Evolutionary conservation across 805 yeast species (phyloP).

Genomic region (Wickerhamiella allomyrinae): DNA sequence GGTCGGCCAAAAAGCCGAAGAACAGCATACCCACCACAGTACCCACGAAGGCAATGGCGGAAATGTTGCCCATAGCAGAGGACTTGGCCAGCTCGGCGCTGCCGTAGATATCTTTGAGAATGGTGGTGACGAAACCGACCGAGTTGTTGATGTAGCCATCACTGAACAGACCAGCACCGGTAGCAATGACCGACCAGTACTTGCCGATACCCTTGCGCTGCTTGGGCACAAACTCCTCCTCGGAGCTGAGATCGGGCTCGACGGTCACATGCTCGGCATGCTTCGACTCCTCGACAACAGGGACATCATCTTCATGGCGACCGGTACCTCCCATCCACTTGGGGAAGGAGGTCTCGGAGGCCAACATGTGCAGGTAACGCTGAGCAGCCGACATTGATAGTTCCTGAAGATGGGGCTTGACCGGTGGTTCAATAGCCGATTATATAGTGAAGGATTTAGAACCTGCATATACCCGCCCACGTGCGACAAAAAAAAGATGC

Average conservation of each 20-base stretch:
- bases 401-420: background rate
- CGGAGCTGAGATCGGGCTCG: background rate
- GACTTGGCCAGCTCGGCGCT: slow-evolving; percentile 40
- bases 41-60: slow-evolving; percentile 85
- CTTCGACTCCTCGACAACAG: background rate
- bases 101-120: slow-evolving; percentile 55
- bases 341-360: slow-evolving; percentile 11
- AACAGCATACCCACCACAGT: slow-evolving; percentile 73
- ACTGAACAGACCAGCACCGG: slow-evolving; percentile 87
- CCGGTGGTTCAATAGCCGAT: no score
- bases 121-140: slow-evolving; percentile 60
- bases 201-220: slow-evolving; percentile 15
- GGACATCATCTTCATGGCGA: background rate
- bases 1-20: slow-evolving; percentile 73
- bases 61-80: slow-evolving; percentile 59
- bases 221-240: background rate
- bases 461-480: no score
- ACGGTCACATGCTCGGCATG: background rate
- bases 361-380: slow-evolving; percentile 7
- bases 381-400: background rate
- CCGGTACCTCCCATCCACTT: slow-evolving; percentile 4
- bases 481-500: no score
- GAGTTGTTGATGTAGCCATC: slow-evolving; percentile 89
- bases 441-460: no score
- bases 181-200: slow-evolving; percentile 58